Evolutionary conservation across 257 asterid genomes (phyloP), one percentile per base, ranked within the genome.

Genomic region (Cynanchum wilfordii): DNA sequence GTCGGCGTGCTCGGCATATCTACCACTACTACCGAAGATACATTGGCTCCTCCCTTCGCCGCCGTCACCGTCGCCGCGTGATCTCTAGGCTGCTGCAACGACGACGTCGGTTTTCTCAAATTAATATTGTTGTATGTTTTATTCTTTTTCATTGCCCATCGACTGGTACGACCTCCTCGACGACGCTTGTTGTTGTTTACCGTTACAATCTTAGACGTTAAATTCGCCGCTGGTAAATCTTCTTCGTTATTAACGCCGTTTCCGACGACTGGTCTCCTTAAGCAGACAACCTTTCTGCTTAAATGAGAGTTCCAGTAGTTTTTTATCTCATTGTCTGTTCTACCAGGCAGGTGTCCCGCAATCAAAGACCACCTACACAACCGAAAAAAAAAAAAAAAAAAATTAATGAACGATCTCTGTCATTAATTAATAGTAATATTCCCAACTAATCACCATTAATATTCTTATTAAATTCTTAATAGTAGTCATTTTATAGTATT

Each of bases 291-390:
- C 71, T 84, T 89, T 72, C 96, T 77, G 80, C 98, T 82, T 10
- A 93, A 57, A 68, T 89, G 98, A 67, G 97, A 93, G 76, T 90
- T 93, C 97, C 98, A 93, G 67, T 93, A 90, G 40, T 93, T 93
- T 33, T 93, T 93, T 0, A 93, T 86, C 82, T 93, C 98, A 87
- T 93, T 93, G 92, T 93, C 98, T 77, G 98, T 93, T 87, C 98
- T 84, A 84, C 98, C 96, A 25, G 96, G 91, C 70, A 93, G 80
- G 66, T 88, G 78, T 24, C 81, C 90, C 1, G 96, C 96, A 27
- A 93, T 93, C 30, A 91, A 9, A 4, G 98, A 91, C 98, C 97
- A 93, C 81, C 97, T 93, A 50, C 72, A 77, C 19, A 29, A n/a
- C n/a, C n/a, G n/a, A n/a, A n/a, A n/a, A n/a, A n/a, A n/a, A n/a